These are phyloP conservation scores for Saccharomycopsis synnaedendra DNA, from an alignment of 805 yeast species.

Conservation along the genomic window DNA sequence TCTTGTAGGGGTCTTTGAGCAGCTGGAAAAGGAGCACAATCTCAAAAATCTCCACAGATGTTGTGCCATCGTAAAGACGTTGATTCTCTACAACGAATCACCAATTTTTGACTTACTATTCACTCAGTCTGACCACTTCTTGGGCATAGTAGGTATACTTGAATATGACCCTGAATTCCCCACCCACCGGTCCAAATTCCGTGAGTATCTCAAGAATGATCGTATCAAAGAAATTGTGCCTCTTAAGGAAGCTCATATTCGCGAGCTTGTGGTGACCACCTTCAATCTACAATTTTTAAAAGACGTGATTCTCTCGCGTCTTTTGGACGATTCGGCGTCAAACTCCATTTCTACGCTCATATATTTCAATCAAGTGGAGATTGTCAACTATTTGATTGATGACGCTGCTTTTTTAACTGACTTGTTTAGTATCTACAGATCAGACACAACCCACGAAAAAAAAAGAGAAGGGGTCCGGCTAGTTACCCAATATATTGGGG, in stretches of 20 bases:
- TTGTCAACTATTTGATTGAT: constrained; percentile 46
- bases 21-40: constrained; percentile 40
- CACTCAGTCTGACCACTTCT: constrained; percentile 28
- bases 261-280: constrained; percentile 55
- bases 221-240: constrained; percentile 67
- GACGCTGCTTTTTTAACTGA: constrained; percentile 40
- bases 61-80: constrained; percentile 62
- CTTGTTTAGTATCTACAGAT: constrained; percentile 47
- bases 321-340: constrained; percentile 72
- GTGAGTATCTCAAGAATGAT: constrained; percentile 49
- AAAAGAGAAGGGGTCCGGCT: constrained; percentile 65
- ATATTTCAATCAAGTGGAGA: constrained; percentile 54
- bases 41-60: constrained; percentile 50
- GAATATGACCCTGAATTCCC: constrained; percentile 91
- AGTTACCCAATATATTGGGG: constrained; percentile 67
- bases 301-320: constrained; percentile 76
- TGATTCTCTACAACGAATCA: constrained; percentile 62
- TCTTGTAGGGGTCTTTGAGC: constrained; percentile 40
- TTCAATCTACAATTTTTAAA: constrained; percentile 70
- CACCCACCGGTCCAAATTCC: constrained; percentile 63
- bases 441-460: constrained; percentile 18
- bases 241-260: constrained; percentile 36
- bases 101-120: constrained; percentile 46
- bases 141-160: constrained; percentile 49
- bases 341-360: constrained; percentile 57